A percentile compares a stretch with the other conserved stretches of the same genome.
Evolutionary conservation across 331 rosid species (phyloP).

Genomic region (Quercus tomentella): DNA sequence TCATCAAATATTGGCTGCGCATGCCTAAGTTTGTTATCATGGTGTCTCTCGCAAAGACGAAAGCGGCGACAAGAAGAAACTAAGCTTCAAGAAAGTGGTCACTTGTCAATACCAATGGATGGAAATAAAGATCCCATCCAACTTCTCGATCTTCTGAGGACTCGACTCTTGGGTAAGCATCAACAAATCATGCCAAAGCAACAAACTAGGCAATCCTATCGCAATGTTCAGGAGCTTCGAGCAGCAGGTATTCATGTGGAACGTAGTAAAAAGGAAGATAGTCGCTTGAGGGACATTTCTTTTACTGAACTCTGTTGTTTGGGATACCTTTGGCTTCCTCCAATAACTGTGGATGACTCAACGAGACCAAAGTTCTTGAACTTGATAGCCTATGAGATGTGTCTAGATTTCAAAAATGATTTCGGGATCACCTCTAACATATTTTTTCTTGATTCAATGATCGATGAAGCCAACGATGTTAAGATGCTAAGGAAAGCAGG

Average conservation of each 20-base stretch:
- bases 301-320: neutral
- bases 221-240: conserved; percentile 13
- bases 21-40: too few relatives aligned
- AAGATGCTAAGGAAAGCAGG: too few relatives aligned
- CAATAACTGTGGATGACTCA: conserved; percentile 7
- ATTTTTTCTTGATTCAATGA: neutral
- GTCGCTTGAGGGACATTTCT: neutral
- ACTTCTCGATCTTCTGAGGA: conserved; percentile 21
- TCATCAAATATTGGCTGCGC: too few relatives aligned
- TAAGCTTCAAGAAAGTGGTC: too few relatives aligned
- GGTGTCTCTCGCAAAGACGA: accelerated
- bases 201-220: neutral
- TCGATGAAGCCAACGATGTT: too few relatives aligned
- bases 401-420: neutral
- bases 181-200: accelerated
- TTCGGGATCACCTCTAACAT: conserved; percentile 4
- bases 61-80: accelerated
- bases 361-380: conserved; percentile 4
- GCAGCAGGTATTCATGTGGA: conserved; percentile 1
- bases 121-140: neutral
- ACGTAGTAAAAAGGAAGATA: accelerated
- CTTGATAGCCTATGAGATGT: conserved; percentile 13
- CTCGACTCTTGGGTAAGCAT: neutral
- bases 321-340: conserved; percentile 10
- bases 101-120: too few relatives aligned